Conservation (phyloP, 805 yeast genomes). For the Hanseniaspora guilliermondii region DNA sequence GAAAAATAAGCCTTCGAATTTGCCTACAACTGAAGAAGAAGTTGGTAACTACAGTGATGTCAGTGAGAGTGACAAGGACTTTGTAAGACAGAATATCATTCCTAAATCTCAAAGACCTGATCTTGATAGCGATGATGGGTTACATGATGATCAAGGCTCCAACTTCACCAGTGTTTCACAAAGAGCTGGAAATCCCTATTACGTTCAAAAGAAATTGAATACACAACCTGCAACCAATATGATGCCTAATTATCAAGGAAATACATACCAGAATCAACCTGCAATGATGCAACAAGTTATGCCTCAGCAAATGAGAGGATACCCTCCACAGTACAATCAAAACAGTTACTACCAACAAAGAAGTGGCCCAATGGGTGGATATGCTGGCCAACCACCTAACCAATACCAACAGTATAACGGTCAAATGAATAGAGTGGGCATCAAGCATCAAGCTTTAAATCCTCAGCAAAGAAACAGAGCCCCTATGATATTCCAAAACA, state of each 20-base stretch:
- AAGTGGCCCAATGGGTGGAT: slow-evolving; percentile 13
- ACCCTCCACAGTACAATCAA: slow-evolving; percentile 15
- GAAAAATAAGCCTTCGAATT: slow-evolving; percentile 4
- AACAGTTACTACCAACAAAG: slow-evolving; percentile 3
- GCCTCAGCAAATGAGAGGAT: slow-evolving; percentile 14
- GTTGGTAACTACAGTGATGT: slow-evolving; percentile 14
- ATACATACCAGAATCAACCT: slow-evolving; percentile 15
- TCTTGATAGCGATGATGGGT: slow-evolving; percentile 21
- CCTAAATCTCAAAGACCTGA: slow-evolving; percentile 19
- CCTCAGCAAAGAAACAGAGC: slow-evolving; percentile 18
- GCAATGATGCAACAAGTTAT: not conserved
- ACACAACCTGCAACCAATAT: not conserved
- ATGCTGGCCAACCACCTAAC: slow-evolving; percentile 13
- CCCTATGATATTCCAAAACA: slow-evolving; percentile 34
- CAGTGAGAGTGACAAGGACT: slow-evolving; percentile 18
- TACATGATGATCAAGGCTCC: slow-evolving; percentile 33
- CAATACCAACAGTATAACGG: not conserved
- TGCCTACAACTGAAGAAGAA: slow-evolving; percentile 14
- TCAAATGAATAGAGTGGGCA: slow-evolving; percentile 1
- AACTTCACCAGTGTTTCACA: slow-evolving; percentile 72
- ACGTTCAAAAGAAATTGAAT: slow-evolving; percentile 22
- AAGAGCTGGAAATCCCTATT: slow-evolving; percentile 55
- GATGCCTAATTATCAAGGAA: slow-evolving; percentile 13
- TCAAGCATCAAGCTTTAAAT: slow-evolving; percentile 4
- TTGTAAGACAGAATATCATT: slow-evolving; percentile 17